Evolutionary conservation across 495 filamentous ascomycete species (phyloP).

Genomic region (Penicillium alfredii): DNA sequence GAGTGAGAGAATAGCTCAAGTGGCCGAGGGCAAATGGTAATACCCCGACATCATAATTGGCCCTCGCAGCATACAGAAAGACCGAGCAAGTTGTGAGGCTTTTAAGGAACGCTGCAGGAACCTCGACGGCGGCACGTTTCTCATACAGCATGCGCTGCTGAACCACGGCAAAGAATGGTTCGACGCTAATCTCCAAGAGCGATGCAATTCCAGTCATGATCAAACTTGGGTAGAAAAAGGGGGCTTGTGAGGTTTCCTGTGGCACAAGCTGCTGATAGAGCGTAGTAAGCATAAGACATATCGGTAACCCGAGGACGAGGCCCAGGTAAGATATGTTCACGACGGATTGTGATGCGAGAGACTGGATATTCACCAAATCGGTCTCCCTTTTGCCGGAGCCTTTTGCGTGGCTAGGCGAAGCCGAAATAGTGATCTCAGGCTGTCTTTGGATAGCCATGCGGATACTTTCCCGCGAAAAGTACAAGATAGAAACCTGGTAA

Average conservation of each 20-base stretch:
- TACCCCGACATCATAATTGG: slow-evolving; percentile 54
- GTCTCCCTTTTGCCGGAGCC: slow-evolving; percentile 11
- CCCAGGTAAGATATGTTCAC: slow-evolving; percentile 85
- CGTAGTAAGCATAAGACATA: slow-evolving; percentile 53
- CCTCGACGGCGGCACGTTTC: slow-evolving; percentile 74
- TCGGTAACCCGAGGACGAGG: slow-evolving; percentile 59
- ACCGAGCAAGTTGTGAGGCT: slow-evolving; percentile 64
- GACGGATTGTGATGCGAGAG: slow-evolving; percentile 54
- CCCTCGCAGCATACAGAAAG: slow-evolving; percentile 52
- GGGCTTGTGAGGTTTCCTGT: slow-evolving; percentile 46
- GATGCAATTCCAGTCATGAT: slow-evolving; percentile 68
- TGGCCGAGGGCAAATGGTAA: slow-evolving; percentile 89
- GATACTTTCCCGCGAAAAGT: slow-evolving; percentile 85
- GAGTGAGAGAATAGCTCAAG: slow-evolving; percentile 61
- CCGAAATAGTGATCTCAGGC: slow-evolving; percentile 26
- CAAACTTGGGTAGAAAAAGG: slow-evolving; percentile 59
- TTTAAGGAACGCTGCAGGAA: slow-evolving; percentile 65
- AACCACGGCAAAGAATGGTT: slow-evolving; percentile 78
- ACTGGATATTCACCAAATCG: slow-evolving; percentile 9
- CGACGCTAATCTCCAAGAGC: slow-evolving; percentile 70
- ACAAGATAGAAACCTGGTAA: slow-evolving; percentile 79
- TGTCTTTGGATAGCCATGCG: slow-evolving; percentile 82
- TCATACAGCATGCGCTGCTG: slow-evolving; percentile 77
- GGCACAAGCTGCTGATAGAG: slow-evolving; percentile 59
- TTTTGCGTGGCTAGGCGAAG: slow-evolving; percentile 9